These are phyloP conservation scores for Pholiota molesta DNA, from an alignment of 768 basidiomycete species.

Conservation along the genomic window DNA sequence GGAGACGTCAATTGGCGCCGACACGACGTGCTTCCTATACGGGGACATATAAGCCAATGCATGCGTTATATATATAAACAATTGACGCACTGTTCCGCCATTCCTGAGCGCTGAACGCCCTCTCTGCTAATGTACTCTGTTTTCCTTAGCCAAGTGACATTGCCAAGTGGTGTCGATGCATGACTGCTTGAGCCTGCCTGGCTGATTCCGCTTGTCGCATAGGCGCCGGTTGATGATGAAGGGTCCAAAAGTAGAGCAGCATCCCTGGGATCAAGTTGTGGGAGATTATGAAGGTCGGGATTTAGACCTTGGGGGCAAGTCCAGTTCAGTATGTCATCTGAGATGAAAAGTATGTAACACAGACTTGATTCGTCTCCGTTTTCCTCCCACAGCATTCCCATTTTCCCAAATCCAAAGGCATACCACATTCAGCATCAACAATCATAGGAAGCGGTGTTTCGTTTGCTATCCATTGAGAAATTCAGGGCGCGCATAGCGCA, in stretches of 20 bases:
- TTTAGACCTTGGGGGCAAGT: conserved; percentile 48
- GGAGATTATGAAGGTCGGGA: conserved; percentile 62
- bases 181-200: conserved; percentile 38
- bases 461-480: conserved; percentile 81
- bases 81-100: conserved; percentile 58
- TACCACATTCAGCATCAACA: conserved; percentile 94
- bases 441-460: conserved; percentile 92
- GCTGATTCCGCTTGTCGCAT: conserved; percentile 38
- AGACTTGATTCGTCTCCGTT: conserved; percentile 69
- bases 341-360: neutral
- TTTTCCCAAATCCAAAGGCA: conserved; percentile 88
- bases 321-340: neutral
- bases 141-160: conserved; percentile 91
- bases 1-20: conserved; percentile 68
- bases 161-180: conserved; percentile 47
- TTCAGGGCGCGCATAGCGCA: conserved; percentile 85
- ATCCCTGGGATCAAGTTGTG: conserved; percentile 73
- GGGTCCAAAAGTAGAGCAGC: conserved; percentile 75
- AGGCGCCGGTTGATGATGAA: conserved; percentile 47
- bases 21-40: conserved; percentile 49
- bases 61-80: neutral
- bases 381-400: conserved; percentile 88
- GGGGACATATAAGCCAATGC: neutral
- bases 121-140: conserved; percentile 85
- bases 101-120: conserved; percentile 42